phyloP scores from a whole-genome alignment of 345 rosid genomes.

The Heritiera littoralis region DNA sequence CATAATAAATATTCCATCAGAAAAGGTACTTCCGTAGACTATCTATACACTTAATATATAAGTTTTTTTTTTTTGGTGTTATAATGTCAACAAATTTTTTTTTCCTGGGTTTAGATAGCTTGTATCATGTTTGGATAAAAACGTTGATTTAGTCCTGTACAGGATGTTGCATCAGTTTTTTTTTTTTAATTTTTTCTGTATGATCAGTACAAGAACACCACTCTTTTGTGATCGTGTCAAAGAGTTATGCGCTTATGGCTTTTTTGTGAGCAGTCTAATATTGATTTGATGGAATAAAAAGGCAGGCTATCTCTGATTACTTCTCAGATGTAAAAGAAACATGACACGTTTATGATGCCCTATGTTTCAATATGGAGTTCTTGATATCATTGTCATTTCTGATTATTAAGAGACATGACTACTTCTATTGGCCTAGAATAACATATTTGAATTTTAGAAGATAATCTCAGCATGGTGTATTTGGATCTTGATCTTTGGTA shows the following conservation, averaged over 20 bases:
- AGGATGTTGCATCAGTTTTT: not conserved
- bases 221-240: not conserved
- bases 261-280: not conserved
- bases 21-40: constrained; percentile 59
- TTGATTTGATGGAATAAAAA: constrained; percentile 4
- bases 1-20: constrained; percentile 69
- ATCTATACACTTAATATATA: not conserved
- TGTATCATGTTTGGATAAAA: not conserved
- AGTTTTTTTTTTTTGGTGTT: not conserved
- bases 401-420: not conserved
- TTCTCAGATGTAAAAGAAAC: not conserved
- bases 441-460: not conserved
- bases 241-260: not conserved
- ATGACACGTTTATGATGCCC: not conserved
- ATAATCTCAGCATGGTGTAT: not conserved
- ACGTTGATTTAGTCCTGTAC: not conserved
- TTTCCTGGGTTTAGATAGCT: not conserved
- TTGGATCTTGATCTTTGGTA: not conserved
- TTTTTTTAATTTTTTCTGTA: not conserved
- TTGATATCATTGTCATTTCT: constrained; percentile 9
- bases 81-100: not conserved
- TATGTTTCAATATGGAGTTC: not conserved
- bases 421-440: not conserved
- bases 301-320: not conserved
- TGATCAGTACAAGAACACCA: not conserved